phyloP scores from a whole-genome alignment of 208 protist genomes.

The Crithidia mellificae region DNA sequence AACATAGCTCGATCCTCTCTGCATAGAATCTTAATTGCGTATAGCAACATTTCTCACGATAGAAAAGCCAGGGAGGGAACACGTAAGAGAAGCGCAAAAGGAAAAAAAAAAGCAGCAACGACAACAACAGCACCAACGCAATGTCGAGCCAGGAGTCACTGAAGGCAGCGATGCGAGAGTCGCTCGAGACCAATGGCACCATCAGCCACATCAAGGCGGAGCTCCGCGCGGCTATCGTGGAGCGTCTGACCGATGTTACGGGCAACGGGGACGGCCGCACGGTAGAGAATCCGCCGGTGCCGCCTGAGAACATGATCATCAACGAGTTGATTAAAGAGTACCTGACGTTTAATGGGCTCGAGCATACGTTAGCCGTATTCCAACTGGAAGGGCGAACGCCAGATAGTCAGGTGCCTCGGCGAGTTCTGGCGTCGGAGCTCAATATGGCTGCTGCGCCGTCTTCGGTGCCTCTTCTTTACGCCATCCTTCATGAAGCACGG shows the following conservation, averaged over 20 bases:
- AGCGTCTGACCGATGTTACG: constrained; percentile 65
- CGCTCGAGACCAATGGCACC: constrained; percentile 80
- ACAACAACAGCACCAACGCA: too few relatives aligned
- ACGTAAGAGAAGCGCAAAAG: too few relatives aligned
- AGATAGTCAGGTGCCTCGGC: constrained; percentile 56
- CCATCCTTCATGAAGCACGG: constrained; percentile 77
- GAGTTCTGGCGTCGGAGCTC: constrained; percentile 74
- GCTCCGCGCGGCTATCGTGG: constrained; percentile 88
- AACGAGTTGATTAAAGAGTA: constrained; percentile 96
- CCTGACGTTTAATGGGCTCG: constrained; percentile 87
- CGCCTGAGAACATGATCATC: constrained; percentile 92
- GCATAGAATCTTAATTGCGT: too few relatives aligned
- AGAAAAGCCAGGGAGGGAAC: too few relatives aligned
- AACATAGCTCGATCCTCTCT: too few relatives aligned
- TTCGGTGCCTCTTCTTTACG: constrained; percentile 75
- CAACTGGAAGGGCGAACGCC: constrained; percentile 66
- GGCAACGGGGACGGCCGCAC: constrained; percentile 15
- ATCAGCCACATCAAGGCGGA: constrained; percentile 89
- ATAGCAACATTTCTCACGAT: too few relatives aligned
- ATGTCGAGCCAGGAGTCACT: constrained; percentile 79
- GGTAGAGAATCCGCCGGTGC: constrained; percentile 48
- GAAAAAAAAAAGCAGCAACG: too few relatives aligned
- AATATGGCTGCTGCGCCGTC: constrained; percentile 73
- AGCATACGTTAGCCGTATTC: constrained; percentile 90
- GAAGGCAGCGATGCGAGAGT: constrained; percentile 83